Evolutionary conservation across 2,329 filamentous ascomycete genomes (phyloP).

Genomic region (Fusarium concolor): DNA sequence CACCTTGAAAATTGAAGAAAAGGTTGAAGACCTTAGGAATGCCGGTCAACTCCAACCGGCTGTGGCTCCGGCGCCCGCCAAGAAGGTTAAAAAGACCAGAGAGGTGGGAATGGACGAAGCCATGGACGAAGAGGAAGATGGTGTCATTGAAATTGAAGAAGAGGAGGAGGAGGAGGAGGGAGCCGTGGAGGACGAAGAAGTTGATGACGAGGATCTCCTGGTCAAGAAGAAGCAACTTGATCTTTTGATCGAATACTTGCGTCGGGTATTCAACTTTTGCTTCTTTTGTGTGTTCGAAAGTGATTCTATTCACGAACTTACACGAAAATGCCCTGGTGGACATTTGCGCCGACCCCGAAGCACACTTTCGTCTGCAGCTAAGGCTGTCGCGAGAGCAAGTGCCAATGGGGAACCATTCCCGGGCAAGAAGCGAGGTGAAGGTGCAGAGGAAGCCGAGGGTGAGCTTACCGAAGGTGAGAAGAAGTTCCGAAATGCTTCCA

Average conservation of each 20-base stretch:
- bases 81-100: conserved; percentile 71
- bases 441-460: conserved; percentile 71
- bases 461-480: conserved; percentile 68
- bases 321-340: conserved; percentile 95
- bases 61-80: conserved; percentile 61
- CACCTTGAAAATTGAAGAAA: conserved; percentile 83
- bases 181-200: conserved; percentile 83
- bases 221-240: conserved; percentile 98
- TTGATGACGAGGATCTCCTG: conserved; percentile 89
- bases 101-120: conserved; percentile 70
- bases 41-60: conserved; percentile 81
- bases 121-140: conserved; percentile 73
- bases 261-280: conserved; percentile 97
- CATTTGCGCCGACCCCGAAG: conserved; percentile 91
- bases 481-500: conserved; percentile 75
- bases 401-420: conserved; percentile 87
- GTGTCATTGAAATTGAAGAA: conserved; percentile 77
- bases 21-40: conserved; percentile 82
- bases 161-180: conserved; percentile 83
- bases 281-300: conserved; percentile 99
- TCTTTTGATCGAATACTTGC: conserved; percentile 93
- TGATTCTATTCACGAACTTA: conserved; percentile 95
- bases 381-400: conserved; percentile 86
- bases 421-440: conserved; percentile 77
- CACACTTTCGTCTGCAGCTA: conserved; percentile 84